A percentile compares a stretch with the other conserved stretches of the same genome.
These are phyloP conservation scores for Fusarium domesticum DNA, from an alignment of 2,329 filamentous ascomycete species.

Conservation along the genomic window DNA sequence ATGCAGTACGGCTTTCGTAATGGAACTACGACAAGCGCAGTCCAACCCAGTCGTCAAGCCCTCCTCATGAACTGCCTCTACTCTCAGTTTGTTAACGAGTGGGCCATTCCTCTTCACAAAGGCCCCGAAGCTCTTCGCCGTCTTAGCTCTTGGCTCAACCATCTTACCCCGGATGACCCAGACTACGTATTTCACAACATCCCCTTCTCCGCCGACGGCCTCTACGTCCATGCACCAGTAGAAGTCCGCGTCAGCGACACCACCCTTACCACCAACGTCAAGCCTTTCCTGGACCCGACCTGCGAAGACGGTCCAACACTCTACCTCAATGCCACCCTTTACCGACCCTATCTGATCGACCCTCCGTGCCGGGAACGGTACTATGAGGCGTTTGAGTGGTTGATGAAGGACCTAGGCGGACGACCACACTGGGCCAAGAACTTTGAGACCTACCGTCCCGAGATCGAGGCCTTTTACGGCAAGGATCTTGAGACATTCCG, in stretches of 20 bases:
- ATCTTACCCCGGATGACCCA: conserved; percentile 57
- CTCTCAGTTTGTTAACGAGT: conserved; percentile 98
- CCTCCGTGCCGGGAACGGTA: conserved; percentile 74
- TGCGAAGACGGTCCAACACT: conserved; percentile 66
- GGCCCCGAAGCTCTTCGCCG: conserved; percentile 84
- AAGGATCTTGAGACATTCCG: conserved; percentile 65
- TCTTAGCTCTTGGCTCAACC: conserved; percentile 80
- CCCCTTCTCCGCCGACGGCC: conserved; percentile 72
- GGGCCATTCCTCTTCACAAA: conserved; percentile 82
- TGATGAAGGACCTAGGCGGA: conserved; percentile 82
- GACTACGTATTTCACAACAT: conserved; percentile 65
- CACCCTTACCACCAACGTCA: conserved; percentile 34
- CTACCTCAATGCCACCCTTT: conserved; percentile 87
- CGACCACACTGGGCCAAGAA: conserved; percentile 94
- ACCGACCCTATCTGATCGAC: conserved; percentile 75
- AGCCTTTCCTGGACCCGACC: conserved; percentile 67
- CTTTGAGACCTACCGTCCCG: conserved; percentile 60
- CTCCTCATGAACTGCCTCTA: conserved; percentile 97
- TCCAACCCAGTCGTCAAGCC: conserved; percentile 76
- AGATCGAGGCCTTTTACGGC: conserved; percentile 68
- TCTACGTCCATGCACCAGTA: conserved; percentile 86
- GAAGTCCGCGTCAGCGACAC: conserved; percentile 87
- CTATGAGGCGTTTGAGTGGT: conserved; percentile 85
- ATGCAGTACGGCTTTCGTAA: conserved; percentile 93
- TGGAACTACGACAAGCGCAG: conserved; percentile 64